Base-by-base conservation (phyloP, 441 rosid species). In the Francoa sonchifolia region DNA sequence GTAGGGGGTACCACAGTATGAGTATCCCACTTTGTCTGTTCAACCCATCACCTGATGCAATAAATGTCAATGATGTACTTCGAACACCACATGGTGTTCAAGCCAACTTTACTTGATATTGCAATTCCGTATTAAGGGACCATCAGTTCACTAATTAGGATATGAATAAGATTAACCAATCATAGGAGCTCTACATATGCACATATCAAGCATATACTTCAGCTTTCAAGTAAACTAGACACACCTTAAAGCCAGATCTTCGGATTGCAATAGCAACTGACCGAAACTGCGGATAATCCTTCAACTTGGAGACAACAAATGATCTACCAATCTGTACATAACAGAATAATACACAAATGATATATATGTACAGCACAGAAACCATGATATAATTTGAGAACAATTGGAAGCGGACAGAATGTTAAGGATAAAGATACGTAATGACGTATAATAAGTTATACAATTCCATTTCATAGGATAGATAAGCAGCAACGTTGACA, bases 181-280 rank as follows among this genome's bases (percentile, higher is more conserved):
- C n/a, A n/a, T n/a, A n/a, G n/a, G n/a, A n/a, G n/a, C n/a, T 13
- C 14, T 15, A 15, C 14, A 14, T 4, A 15, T 5, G 8, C 19
- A 33, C 19, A 33, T 14, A 9, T n/a, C n/a, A n/a, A n/a, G n/a
- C n/a, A n/a, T n/a, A n/a, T n/a, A n/a, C n/a, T n/a, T n/a, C n/a
- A n/a, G n/a, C n/a, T n/a, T n/a, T n/a, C n/a, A n/a, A n/a, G n/a
- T 6, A 20, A 51, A 45, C 49, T 12, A 14, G 3, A 55, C 69
- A 46, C 48, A 87, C 97, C 95, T 87, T 87, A 54, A 87, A 87
- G 25, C 97, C 97, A 44, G 97, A 87, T 64, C 64, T 76, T 42
- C 52, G 64, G 45, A 74, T 83, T 10, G 97, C 99, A 32, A 90
- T 62, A 40, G 89, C 85, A 33, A 90, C 93, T 1, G 90, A 74